Conservation (phyloP, 108 stramenopile species). For the Fragilaria radians region DNA sequence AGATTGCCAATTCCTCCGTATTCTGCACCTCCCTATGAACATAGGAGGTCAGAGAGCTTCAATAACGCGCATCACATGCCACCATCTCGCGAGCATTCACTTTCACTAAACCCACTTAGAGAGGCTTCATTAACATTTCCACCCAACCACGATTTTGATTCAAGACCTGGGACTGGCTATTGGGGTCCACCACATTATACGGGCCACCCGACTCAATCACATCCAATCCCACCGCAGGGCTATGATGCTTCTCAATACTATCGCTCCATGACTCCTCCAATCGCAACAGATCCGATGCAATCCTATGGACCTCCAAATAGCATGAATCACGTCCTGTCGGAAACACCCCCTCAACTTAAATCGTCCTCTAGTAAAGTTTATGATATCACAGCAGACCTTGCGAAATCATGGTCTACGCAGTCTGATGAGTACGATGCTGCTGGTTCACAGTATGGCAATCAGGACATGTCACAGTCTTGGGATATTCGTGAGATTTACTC, state of each 20-base stretch:
- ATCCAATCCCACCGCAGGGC: constrained; percentile 11
- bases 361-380: constrained; percentile 7
- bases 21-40: constrained; percentile 14
- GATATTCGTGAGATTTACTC: neutral
- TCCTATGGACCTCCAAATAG: neutral
- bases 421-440: constrained; percentile 7
- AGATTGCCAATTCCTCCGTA: constrained; percentile 17
- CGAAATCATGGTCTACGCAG: constrained; percentile 24
- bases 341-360: constrained; percentile 19
- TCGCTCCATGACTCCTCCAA: constrained; percentile 7
- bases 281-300: neutral
- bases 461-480: constrained; percentile 8
- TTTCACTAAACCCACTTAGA: constrained; percentile 43
- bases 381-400: constrained; percentile 26
- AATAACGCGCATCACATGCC: constrained; percentile 6
- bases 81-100: constrained; percentile 28
- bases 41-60: constrained; percentile 30
- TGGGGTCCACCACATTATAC: constrained; percentile 13
- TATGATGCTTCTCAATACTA: constrained; percentile 11
- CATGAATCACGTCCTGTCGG: neutral
- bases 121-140: constrained; percentile 35
- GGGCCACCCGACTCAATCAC: constrained; percentile 1
- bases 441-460: constrained; percentile 2
- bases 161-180: constrained; percentile 19
- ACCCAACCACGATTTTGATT: constrained; percentile 14